These are phyloP conservation scores for Hypoxylon sp. DNA, from an alignment of 2,329 filamentous ascomycete species.

Conservation along the genomic window DNA sequence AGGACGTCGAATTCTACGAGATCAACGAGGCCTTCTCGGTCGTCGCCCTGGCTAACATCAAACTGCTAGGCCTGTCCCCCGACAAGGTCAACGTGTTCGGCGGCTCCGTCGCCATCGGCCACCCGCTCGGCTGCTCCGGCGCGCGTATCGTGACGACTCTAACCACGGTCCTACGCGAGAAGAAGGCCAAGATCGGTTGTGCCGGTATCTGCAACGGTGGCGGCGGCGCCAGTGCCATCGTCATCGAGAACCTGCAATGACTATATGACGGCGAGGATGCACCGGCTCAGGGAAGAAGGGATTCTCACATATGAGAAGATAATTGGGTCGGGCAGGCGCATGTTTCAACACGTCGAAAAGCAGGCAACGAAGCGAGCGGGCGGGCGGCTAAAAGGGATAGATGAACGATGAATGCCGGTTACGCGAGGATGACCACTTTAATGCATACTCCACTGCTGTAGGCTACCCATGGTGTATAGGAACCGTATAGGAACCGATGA, in stretches of 20 bases:
- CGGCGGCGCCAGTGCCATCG: slow-evolving; percentile 92
- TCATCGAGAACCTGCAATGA: slow-evolving; percentile 82
- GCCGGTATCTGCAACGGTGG: slow-evolving; percentile 99
- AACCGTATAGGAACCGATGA: background rate
- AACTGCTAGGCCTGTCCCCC: slow-evolving; percentile 82
- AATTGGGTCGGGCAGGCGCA: background rate
- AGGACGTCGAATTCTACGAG: slow-evolving; percentile 92
- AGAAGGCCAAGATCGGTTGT: slow-evolving; percentile 92
- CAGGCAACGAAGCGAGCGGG: background rate
- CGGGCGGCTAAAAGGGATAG: background rate
- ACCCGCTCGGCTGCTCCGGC: slow-evolving; percentile 93
- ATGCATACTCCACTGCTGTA: slow-evolving; percentile 11
- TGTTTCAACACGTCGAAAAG: slow-evolving; percentile 15
- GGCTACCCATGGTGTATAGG: background rate
- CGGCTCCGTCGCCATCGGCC: slow-evolving; percentile 94
- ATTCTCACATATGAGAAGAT: slow-evolving; percentile 30
- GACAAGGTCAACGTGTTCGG: slow-evolving; percentile 97
- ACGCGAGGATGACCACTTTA: slow-evolving; percentile 21
- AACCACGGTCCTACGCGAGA: slow-evolving; percentile 88
- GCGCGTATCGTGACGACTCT: slow-evolving; percentile 94
- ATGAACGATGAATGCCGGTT: slow-evolving; percentile 1
- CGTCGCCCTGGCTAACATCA: slow-evolving; percentile 95
- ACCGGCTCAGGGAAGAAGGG: slow-evolving; percentile 12
- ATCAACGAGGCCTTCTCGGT: slow-evolving; percentile 99
- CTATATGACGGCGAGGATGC: slow-evolving; percentile 10